Percentiles rank a stretch among this genome's conserved stretches.
Conservation (phyloP, 73 alveolate genomes). For the Tetrahymena elliotti region DNA sequence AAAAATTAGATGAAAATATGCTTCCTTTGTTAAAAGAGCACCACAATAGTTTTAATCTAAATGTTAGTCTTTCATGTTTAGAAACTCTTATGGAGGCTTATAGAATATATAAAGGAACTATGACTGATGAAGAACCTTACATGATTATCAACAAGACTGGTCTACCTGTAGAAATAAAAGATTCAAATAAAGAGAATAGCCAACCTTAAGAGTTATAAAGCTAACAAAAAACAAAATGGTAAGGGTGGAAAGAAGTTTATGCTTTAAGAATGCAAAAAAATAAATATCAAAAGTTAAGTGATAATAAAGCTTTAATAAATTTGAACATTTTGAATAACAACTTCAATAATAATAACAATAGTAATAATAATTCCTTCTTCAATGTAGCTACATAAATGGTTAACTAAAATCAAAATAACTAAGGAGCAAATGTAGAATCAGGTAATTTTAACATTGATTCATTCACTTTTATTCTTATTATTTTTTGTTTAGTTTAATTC, state of each 20-base stretch:
- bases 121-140: slow-evolving; percentile 42
- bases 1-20: slow-evolving; percentile 12
- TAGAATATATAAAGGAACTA: slow-evolving; percentile 20
- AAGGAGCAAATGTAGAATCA: neutral
- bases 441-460: neutral
- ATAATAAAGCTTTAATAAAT: neutral
- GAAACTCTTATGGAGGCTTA: slow-evolving; percentile 40
- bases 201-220: neutral
- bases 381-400: neutral
- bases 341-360: neutral
- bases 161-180: slow-evolving; percentile 5
- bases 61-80: slow-evolving; percentile 13
- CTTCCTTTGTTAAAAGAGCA: slow-evolving; percentile 33
- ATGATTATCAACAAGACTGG: slow-evolving; percentile 29
- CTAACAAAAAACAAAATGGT: neutral
- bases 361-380: neutral
- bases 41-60: slow-evolving; percentile 21
- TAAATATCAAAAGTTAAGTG: neutral
- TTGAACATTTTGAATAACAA: neutral
- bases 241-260: neutral
- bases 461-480: too few species aligned
- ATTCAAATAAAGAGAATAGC: slow-evolving; percentile 11
- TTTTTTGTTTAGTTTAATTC: neutral
- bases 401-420: neutral
- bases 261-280: neutral